Evolutionary conservation across 257 asterid genomes (phyloP).

Genomic region (Solanum ahanhuiri): DNA sequence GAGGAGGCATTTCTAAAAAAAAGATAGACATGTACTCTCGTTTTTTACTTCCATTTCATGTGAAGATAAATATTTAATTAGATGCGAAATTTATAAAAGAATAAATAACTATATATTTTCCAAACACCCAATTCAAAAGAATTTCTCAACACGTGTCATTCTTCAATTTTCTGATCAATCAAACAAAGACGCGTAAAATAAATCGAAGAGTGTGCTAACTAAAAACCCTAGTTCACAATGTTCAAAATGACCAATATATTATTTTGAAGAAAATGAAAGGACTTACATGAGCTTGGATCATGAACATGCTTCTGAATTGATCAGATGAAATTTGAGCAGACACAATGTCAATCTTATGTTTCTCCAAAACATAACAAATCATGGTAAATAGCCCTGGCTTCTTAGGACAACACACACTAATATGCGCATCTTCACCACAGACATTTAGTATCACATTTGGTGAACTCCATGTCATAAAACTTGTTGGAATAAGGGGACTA

Average conservation of each 20-base stretch:
- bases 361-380: constrained; percentile 24
- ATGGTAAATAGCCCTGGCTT: constrained; percentile 10
- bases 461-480: constrained; percentile 20
- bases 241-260: not conserved
- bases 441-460: constrained; percentile 24
- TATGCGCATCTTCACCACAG: constrained; percentile 16
- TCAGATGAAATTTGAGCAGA: constrained; percentile 28
- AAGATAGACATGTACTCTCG: not conserved
- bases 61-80: too few species aligned
- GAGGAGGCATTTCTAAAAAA: not conserved
- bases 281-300: constrained; percentile 18
- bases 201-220: not conserved
- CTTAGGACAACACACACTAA: constrained; percentile 24
- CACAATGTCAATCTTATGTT: constrained; percentile 21
- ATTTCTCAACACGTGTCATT: not conserved
- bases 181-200: not conserved
- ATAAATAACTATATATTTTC: not conserved
- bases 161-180: not conserved
- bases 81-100: not conserved
- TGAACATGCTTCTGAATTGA: constrained; percentile 16
- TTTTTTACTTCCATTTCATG: not conserved
- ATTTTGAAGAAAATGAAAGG: not conserved
- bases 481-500: not conserved
- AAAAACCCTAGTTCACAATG: not conserved
- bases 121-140: not conserved